These are phyloP conservation scores for Fraxinus anomala DNA, from an alignment of 257 asterid species.

Conservation along the genomic window DNA sequence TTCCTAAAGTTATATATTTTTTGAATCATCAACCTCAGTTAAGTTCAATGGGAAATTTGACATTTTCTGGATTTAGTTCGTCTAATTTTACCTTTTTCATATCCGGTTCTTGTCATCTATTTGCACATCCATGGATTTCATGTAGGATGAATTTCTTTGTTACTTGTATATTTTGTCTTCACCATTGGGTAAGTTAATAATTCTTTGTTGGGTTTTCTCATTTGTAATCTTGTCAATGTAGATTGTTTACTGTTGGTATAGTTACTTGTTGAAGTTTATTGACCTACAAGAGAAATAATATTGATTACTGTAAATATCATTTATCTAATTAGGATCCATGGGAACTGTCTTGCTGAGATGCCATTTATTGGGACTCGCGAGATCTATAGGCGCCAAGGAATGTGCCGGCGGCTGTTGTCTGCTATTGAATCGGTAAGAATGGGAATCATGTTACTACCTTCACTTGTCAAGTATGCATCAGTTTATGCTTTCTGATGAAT, in stretches of 20 bases:
- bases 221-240: not conserved
- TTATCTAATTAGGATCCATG: constrained; percentile 64
- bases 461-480: constrained; percentile 1
- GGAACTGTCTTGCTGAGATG: constrained; percentile 93
- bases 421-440: constrained; percentile 74
- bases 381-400: constrained; percentile 94
- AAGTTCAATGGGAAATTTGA: constrained; percentile 9
- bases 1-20: not conserved
- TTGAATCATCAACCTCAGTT: constrained; percentile 16
- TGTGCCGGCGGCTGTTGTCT: constrained; percentile 90
- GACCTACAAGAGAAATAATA: constrained; percentile 8
- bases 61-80: constrained; percentile 4
- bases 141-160: not conserved
- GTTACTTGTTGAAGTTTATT: constrained; percentile 5
- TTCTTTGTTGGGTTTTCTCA: constrained; percentile 11
- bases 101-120: not conserved
- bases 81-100: not conserved
- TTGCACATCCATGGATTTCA: not conserved
- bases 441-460: constrained; percentile 11
- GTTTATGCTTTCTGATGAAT: constrained; percentile 18
- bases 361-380: constrained; percentile 93
- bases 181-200: constrained; percentile 4
- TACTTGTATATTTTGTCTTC: constrained; percentile 15
- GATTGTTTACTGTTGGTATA: constrained; percentile 11
- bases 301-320: constrained; percentile 25